Percentiles rank a stretch among this genome's conserved stretches.
Conservation (phyloP, 2,329 filamentous ascomycete genomes). For the Sporothrix euskadiensis region DNA sequence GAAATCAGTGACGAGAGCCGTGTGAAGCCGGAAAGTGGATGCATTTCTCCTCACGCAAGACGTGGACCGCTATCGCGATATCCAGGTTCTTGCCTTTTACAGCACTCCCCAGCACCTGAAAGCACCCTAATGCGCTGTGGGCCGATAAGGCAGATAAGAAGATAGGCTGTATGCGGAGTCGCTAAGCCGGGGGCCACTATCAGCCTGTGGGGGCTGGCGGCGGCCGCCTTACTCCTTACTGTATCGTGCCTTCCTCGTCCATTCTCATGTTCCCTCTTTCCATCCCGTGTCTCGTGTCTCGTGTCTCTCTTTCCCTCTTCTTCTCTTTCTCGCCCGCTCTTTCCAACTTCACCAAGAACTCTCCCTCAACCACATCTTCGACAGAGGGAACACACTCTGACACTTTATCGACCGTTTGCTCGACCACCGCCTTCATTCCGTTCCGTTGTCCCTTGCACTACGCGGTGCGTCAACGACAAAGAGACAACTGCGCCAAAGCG, state of each 20-base stretch:
- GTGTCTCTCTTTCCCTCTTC: background rate
- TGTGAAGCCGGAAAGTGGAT: constrained; percentile 7
- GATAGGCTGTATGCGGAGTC: background rate
- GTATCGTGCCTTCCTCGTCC: constrained; percentile 5
- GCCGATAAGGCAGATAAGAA: constrained; percentile 1
- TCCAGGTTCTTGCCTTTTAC: constrained; percentile 6
- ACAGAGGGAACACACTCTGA: background rate
- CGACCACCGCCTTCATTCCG: background rate
- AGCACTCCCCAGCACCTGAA: background rate
- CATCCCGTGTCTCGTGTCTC: background rate
- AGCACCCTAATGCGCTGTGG: constrained; percentile 4
- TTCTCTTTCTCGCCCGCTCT: background rate
- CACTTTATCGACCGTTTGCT: background rate
- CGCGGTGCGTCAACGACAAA: constrained; percentile 8
- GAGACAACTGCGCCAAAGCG: constrained; percentile 6
- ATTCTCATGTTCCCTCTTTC: background rate
- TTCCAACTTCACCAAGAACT: background rate
- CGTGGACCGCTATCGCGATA: background rate
- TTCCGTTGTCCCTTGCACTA: background rate
- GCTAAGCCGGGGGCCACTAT: background rate
- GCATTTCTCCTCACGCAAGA: background rate
- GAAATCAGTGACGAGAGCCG: background rate
- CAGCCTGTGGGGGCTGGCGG: background rate
- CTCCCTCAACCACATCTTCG: background rate
- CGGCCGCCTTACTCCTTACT: background rate